Base-by-base conservation (phyloP, 2,329 filamentous ascomycete genomes). In the Ascochyta clinopodiicola region DNA sequence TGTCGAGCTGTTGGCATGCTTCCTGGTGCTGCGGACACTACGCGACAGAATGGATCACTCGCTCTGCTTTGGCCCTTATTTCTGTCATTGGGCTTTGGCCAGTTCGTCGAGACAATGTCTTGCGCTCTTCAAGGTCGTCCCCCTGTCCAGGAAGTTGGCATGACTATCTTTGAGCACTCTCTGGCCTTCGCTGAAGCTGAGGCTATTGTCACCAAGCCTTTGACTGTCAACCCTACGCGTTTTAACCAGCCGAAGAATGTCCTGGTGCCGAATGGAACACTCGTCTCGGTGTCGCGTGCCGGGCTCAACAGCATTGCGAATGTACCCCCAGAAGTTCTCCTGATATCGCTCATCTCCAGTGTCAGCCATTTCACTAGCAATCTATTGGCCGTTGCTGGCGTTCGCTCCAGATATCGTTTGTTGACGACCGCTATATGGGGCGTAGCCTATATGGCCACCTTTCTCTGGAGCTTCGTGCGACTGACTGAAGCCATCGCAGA, bases 91-190 rank as follows among this genome's bases (percentile, higher is more conserved):
- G 86, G 84, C 60, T 76, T 88, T 2, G 93, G 92, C 64, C 91
- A 96, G 71, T 94, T 98, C 64, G 79, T 96, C 19, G 95, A 98
- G 75, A 95, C 91, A 0, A 78, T 98, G 9, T 89, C 89, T 4
- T 96, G 92, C 73, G 91, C 94, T 9, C 83, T 98, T 6, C 92
- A 96, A 73, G 94, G 94, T 29, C 86, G 90, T 2, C 84, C 86
- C 2, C 85, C 91, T 0, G 86, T 90, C 60, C 89, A 91, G 0
- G 95, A 98, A 77, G 96, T 92, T 1, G 93, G 92, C 17, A 96
- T 98, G 91, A 96, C 93, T 0, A 84, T 97, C 2, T 96, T 98
- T 68, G 95, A 99, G 73, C 93, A 97, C 70, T 97, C 93, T 0
- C 81, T 99, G 8, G 94, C 94, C 2, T 99, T 98, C 77, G 92